Evolutionary conservation across 345 rosid species (phyloP), one percentile per base, ranked within the genome.

Genomic region (Corchorus capsularis): DNA sequence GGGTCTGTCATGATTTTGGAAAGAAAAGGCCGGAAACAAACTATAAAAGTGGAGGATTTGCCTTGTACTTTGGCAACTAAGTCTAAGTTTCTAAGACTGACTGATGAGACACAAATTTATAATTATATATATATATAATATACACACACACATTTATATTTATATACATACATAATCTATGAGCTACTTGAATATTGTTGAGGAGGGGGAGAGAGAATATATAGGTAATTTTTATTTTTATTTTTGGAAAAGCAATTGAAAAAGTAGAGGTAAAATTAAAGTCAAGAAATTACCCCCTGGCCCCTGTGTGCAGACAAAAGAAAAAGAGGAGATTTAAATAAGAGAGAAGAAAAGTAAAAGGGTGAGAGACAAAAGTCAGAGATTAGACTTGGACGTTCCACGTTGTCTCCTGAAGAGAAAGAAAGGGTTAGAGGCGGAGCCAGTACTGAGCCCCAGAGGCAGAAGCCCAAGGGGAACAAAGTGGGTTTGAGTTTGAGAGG

Each of bases 1-100:
- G 87, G 89, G 72, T 84, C 89, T 59, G 86, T 69, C 89, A 86
- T 86, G 49, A 43, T 54, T 39, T 6, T 71, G 49, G 47, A 16
- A 52, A 17, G 75, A 16, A 19, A 0, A 0, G 61, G 8, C 35
- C 4, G 35, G 6, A 7, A 22, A 20, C 53, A 49, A 63, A 64
- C 37, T 70, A 39, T 6, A 27, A 27, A 3, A 63, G 70, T 27
- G 69, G 73, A 56, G 27, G 27, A 27, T 27, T 27, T 27, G 27
- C 27, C 27, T 55, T 39, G 71, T 67, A 67, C 56, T 53, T 61
- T 73, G 76, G 53, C 14, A 55, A 20, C 37, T 22, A 12, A 27
- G 27, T 27, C 27, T 27, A n/a, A n/a, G n/a, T n/a, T n/a, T n/a
- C n/a, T n/a, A 27, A 27, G 27, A 27, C 27, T 27, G 63, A 71